Base-by-base conservation (phyloP, 2,329 filamentous ascomycete species). In the Sporothrix brasiliensis region DNA sequence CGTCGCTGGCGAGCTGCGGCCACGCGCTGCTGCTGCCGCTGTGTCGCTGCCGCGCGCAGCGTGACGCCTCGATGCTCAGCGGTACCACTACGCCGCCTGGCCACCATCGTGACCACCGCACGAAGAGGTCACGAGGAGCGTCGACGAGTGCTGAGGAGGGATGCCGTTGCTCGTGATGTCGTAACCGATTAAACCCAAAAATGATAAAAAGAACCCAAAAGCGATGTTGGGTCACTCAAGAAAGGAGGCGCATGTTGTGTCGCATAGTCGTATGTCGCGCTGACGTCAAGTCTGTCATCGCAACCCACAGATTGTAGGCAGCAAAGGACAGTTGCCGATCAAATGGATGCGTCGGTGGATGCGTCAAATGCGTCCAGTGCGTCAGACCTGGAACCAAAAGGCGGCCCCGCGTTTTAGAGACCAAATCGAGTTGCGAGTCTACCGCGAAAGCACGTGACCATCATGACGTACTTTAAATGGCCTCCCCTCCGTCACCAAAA, bases 381-480 rank as follows among this genome's bases (percentile, higher is more conserved):
- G 34, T 61, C 34, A 44, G 58, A 47, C 13, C 34, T 66, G 49
- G 52, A 58, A 56, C 30, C 30, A 44, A 70, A 70, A 69, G 30
- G 44, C 21, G 47, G 63, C 65, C 68, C 71, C 65, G 68, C 58
- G 41, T 54, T 39, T 27, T 61, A 21, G 30, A 11, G 30, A 44
- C 60, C n/a, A 65, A 65, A 50, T 56, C 24, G 4, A 47, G 54
- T 49, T 68, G 50, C 74, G 74, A 72, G 7, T 69, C 47, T 74
- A 67, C 65, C 74, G 50, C 74, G 74, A 74, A 72, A 72, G 39
- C 74, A 74, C 73, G 74, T 74, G 74, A 74, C 41, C 21, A 0
- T 14, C n/a, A 39, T 49, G 21, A 70, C 21, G 50, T 65, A 65
- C 14, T 58, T 58, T 39, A 49, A 68, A 58, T 24, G 16, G 1